These are phyloP conservation scores for Fusarium longipes DNA, from an alignment of 2,329 filamentous ascomycete genomes.

Conservation along the genomic window DNA sequence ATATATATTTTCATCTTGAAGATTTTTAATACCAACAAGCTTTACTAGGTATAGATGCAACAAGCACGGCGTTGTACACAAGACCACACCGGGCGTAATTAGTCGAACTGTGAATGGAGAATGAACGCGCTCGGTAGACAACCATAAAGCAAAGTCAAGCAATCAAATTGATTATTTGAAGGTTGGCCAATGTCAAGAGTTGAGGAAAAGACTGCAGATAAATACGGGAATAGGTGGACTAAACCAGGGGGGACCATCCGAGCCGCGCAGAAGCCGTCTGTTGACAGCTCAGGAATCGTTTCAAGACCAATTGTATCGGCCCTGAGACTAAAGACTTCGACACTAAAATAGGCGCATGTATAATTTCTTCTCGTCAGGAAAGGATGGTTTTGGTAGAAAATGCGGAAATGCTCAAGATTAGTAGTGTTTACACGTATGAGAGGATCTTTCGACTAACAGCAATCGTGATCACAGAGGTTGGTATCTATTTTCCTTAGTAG, in stretches of 20 bases:
- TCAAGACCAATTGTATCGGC: conserved; percentile 21
- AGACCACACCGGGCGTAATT: background rate
- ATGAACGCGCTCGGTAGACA: background rate
- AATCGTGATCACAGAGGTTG: background rate
- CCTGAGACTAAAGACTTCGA: conserved; percentile 5
- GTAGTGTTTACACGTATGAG: background rate
- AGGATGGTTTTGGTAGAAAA: background rate
- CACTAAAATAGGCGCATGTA: conserved; percentile 5
- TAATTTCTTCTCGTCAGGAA: conserved; percentile 17
- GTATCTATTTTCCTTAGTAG: too few relatives aligned
- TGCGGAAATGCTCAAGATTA: background rate
- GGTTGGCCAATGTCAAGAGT: conserved; percentile 8
- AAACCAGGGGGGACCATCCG: conserved; percentile 13
- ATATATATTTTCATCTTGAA: background rate
- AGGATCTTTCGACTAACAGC: background rate
- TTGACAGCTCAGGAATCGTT: conserved; percentile 33
- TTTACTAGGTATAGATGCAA: background rate
- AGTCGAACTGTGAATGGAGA: background rate
- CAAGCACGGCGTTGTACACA: background rate
- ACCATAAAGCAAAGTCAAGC: background rate
- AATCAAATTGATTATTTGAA: background rate
- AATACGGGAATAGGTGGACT: conserved; percentile 25
- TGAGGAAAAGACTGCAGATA: conserved; percentile 9
- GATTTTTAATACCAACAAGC: background rate
- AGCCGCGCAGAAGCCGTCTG: conserved; percentile 22